These are phyloP conservation scores for Salix viminalis DNA, from an alignment of 345 rosid species.

Conservation along the genomic window DNA sequence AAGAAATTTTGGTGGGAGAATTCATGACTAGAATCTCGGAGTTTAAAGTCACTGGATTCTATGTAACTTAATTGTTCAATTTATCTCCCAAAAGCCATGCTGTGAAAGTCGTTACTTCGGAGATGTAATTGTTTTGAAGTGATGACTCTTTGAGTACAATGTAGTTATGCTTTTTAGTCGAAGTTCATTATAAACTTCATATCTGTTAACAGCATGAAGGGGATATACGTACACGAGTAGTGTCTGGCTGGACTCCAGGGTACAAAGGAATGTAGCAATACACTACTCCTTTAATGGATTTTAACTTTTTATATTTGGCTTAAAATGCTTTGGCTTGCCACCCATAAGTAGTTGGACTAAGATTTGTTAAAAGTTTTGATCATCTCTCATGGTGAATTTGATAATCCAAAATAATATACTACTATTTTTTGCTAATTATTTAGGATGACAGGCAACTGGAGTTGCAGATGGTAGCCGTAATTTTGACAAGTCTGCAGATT, in stretches of 20 bases:
- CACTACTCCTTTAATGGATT: background rate
- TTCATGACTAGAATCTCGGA: background rate
- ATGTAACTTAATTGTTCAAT: background rate
- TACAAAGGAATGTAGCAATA: background rate
- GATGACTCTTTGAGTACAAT: too few species aligned
- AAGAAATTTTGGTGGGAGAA: background rate
- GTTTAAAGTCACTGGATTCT: background rate
- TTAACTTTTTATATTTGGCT: background rate
- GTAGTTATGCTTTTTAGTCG: too few species aligned
- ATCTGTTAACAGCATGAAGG: background rate
- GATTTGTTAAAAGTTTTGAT: slow-evolving; percentile 10
- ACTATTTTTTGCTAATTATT: background rate
- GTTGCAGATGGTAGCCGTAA: slow-evolving; percentile 3
- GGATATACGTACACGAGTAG: background rate
- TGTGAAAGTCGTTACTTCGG: background rate
- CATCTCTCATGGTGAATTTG: background rate
- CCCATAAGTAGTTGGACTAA: slow-evolving; percentile 6
- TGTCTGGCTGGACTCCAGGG: slow-evolving; percentile 1
- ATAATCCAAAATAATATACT: background rate
- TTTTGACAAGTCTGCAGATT: slow-evolving; percentile 11
- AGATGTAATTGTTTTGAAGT: background rate
- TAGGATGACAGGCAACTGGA: background rate
- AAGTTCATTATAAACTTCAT: background rate
- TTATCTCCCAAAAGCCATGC: background rate
- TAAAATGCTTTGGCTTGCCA: background rate